phyloP scores from a whole-genome alignment of 129 eudicot species.

The Centaurea solstitialis region DNA sequence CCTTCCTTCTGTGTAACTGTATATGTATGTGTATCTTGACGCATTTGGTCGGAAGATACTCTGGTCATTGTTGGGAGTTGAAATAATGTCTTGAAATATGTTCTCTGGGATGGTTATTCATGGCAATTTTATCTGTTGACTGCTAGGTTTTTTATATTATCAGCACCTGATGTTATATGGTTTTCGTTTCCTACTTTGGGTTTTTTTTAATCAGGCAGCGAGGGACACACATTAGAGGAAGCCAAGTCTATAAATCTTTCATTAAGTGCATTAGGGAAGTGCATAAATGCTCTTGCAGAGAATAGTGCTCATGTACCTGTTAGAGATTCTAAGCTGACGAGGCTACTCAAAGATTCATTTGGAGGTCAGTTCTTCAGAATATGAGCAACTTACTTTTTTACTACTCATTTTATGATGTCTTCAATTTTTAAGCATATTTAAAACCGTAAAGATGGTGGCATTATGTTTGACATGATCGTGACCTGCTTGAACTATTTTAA shows the following conservation, averaged over 20 bases:
- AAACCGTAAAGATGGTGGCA: background rate
- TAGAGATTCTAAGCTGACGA: conserved; percentile 97
- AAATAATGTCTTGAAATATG: background rate
- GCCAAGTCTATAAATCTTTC: conserved; percentile 98
- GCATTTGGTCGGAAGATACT: background rate
- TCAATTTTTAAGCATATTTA: background rate
- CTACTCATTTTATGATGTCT: background rate
- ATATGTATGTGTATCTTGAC: too few species aligned
- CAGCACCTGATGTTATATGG: background rate
- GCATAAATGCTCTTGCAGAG: conserved; percentile 99
- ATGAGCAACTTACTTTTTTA: background rate
- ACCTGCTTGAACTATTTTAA: background rate
- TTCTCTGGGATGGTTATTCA: background rate
- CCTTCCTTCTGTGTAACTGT: background rate
- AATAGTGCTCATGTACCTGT: conserved; percentile 98
- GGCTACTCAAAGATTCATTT: conserved; percentile 98
- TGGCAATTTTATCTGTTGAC: background rate
- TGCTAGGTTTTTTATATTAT: background rate
- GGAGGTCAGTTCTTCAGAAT: conserved; percentile 64
- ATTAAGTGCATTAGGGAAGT: conserved; percentile 95
- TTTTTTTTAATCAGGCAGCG: conserved; percentile 69
- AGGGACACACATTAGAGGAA: conserved; percentile 97
- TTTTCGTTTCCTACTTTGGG: conserved; percentile 12
- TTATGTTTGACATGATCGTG: background rate
- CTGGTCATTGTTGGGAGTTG: background rate